These are phyloP conservation scores for Alloteropsis angusta DNA, from an alignment of 202 grass and related monocot genomes.

Conservation along the genomic window DNA sequence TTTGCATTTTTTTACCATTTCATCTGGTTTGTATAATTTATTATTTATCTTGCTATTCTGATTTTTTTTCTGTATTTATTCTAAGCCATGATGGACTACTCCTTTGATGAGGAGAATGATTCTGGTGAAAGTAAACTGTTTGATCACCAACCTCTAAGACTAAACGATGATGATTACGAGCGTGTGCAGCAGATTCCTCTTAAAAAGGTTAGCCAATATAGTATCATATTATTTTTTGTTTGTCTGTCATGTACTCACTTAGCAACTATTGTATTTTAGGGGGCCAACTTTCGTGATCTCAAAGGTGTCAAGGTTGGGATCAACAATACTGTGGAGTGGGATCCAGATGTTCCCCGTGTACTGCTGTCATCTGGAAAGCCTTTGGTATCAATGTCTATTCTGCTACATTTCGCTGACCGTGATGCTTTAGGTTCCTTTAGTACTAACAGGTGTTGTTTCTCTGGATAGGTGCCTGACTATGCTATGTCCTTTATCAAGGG, in stretches of 20 bases:
- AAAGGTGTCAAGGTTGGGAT: slow-evolving; percentile 45
- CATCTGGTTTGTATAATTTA: background rate
- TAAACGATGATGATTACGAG: slow-evolving; percentile 48
- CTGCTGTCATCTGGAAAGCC: slow-evolving; percentile 49
- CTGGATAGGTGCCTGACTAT: slow-evolving; percentile 53
- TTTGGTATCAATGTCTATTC: slow-evolving; percentile 23
- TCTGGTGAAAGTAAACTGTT: slow-evolving; percentile 31
- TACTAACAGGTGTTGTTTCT: background rate
- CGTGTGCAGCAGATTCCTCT: slow-evolving; percentile 45
- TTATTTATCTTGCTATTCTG: background rate
- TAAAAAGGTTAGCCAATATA: slow-evolving; percentile 34
- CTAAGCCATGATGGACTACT: slow-evolving; percentile 39
- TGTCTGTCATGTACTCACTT: background rate
- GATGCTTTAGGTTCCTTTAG: background rate
- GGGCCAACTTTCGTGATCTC: slow-evolving; percentile 58
- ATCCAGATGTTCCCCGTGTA: slow-evolving; percentile 25
- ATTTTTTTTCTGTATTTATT: background rate
- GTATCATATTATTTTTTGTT: background rate
- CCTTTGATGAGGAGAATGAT: slow-evolving; percentile 14
- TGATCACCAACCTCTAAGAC: slow-evolving; percentile 40
- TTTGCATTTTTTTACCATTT: background rate
- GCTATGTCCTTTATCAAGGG: slow-evolving; percentile 57
- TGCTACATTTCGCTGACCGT: background rate
- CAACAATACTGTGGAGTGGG: slow-evolving; percentile 40
- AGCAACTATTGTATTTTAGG: slow-evolving; percentile 23